Conservation (phyloP, 345 rosid species). For the Moricandia arvensis region DNA sequence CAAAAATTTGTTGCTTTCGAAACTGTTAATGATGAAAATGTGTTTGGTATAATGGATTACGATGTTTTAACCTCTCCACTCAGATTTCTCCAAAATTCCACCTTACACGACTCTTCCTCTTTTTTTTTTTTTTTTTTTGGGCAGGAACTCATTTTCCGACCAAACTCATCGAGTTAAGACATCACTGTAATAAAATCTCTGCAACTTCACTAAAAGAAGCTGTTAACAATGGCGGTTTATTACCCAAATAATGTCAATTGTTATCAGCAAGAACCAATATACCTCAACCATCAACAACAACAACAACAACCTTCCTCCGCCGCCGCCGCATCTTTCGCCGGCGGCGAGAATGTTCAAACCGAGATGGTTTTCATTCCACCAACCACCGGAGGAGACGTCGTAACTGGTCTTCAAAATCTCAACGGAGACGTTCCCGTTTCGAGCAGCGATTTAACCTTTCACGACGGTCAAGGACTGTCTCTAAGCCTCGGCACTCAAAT, state of each 20-base stretch:
- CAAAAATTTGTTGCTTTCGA: slow-evolving; percentile 27
- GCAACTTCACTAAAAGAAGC: not conserved
- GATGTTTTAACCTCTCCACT: slow-evolving; percentile 31
- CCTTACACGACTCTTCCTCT: slow-evolving; percentile 33
- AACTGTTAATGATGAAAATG: slow-evolving; percentile 22
- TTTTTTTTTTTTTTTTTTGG: not conserved
- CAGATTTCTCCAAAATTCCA: not conserved
- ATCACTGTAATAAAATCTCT: not conserved
- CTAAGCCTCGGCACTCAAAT: slow-evolving; percentile 61
- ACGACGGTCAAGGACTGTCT: slow-evolving; percentile 52
- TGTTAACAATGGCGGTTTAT: slow-evolving; percentile 58
- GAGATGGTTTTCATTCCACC: slow-evolving; percentile 63
- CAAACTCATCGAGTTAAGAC: slow-evolving; percentile 23
- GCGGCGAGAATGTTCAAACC: slow-evolving; percentile 32
- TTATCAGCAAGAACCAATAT: slow-evolving; percentile 57
- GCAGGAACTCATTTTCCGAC: slow-evolving; percentile 32
- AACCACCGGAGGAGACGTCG: slow-evolving; percentile 38
- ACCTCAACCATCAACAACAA: slow-evolving; percentile 40
- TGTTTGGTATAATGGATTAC: slow-evolving; percentile 30
- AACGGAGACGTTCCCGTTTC: slow-evolving; percentile 27
- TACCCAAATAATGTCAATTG: slow-evolving; percentile 43
- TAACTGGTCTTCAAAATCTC: slow-evolving; percentile 35
- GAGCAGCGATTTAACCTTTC: slow-evolving; percentile 37
- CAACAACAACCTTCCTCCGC: slow-evolving; percentile 38
- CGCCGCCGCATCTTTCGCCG: slow-evolving; percentile 45